A percentile compares a stretch with the other conserved stretches of the same genome.
These are phyloP conservation scores for Auxenochlorella protothecoides DNA, from an alignment of 139 green algal species.

Conservation along the genomic window DNA sequence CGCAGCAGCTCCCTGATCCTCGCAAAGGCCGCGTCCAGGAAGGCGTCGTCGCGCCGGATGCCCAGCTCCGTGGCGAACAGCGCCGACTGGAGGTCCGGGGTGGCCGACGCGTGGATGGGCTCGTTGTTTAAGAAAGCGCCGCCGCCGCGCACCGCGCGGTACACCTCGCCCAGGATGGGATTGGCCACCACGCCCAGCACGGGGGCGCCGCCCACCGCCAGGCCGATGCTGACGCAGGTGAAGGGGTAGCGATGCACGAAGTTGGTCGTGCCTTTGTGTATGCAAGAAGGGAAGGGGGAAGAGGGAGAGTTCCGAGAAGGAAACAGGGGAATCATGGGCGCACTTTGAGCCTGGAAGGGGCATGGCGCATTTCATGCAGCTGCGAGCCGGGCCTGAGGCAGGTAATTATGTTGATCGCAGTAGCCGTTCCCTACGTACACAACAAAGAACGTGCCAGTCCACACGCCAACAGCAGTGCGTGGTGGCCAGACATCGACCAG, in stretches of 20 bases:
- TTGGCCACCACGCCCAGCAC: slow-evolving; percentile 95
- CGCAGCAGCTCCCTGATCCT: slow-evolving; percentile 41
- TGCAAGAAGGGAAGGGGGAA: not conserved
- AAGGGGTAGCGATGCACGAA: slow-evolving; percentile 97
- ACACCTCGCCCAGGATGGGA: slow-evolving; percentile 81
- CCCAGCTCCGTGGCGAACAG: slow-evolving; percentile 83
- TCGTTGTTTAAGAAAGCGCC: slow-evolving; percentile 70
- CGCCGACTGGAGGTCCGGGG: slow-evolving; percentile 40
- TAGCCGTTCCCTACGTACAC: not conserved
- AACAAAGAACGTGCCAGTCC: not conserved
- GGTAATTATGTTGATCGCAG: too few species aligned
- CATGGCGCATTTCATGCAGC: too few species aligned
- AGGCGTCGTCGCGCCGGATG: slow-evolving; percentile 46
- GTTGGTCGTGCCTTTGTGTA: slow-evolving; percentile 87
- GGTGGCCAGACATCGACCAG: too few species aligned
- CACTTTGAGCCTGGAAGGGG: too few species aligned
- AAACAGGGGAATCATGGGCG: too few species aligned
- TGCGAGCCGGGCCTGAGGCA: too few species aligned
- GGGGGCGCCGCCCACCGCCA: slow-evolving; percentile 46
- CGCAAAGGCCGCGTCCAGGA: slow-evolving; percentile 60
- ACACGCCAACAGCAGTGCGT: not conserved
- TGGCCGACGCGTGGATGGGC: slow-evolving; percentile 46
- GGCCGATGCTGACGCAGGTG: slow-evolving; percentile 79
- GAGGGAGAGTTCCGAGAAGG: not conserved
- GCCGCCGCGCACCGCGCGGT: slow-evolving; percentile 42